Evolutionary conservation across 1,284 basidiomycete species (phyloP), one percentile per base, ranked within the genome.

Genomic region (Ganoderma sp.): DNA sequence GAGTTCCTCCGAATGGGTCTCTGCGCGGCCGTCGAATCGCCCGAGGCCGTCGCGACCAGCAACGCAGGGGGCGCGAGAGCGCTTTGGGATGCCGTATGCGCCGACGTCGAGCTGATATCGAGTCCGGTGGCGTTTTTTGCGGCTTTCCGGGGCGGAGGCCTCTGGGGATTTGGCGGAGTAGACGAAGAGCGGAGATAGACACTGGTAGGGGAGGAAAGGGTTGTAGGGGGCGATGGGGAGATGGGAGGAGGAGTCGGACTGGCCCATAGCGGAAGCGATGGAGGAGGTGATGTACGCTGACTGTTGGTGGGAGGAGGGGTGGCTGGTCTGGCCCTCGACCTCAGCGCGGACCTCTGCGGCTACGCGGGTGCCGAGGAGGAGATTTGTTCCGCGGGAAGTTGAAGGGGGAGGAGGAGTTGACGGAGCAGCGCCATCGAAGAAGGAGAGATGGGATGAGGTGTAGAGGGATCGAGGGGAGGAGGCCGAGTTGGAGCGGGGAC

Each of bases 41-140:
- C 76, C 75, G 42, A 76, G 73, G 25, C 78, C 78, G 57, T 77
- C 78, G 65, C 79, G 76, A 57, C 77, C 77, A 62, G 79, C 75
- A 42, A 74, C 71, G 60, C 72, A 75, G n/a, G 73, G 65, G 9
- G 73, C 75, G 62, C 76, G 71, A 41, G 73, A 75, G 52, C 79
- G 79, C 67, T 85, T 84, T 1, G 84, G 81, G 48, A 92, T 92
- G 14, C 91, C 90, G 71, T 91, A 92, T 14, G 90, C 91, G n/a
- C 88, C 91, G 4, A 88, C 87, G 65, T 91, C 88, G 25, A 92
- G 84, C 67, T 89, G 88, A 72, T 88, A 92, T 22, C 83, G 82
- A 52, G 83, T 79, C 3, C 82, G 78, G 37, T 82, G 81, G 19
- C 78, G 78, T 76, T 82, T 84, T 67, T 76, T 73, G 52, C 69